Base-by-base conservation (phyloP, 805 yeast species). In the Suhomyces pyralidae region DNA sequence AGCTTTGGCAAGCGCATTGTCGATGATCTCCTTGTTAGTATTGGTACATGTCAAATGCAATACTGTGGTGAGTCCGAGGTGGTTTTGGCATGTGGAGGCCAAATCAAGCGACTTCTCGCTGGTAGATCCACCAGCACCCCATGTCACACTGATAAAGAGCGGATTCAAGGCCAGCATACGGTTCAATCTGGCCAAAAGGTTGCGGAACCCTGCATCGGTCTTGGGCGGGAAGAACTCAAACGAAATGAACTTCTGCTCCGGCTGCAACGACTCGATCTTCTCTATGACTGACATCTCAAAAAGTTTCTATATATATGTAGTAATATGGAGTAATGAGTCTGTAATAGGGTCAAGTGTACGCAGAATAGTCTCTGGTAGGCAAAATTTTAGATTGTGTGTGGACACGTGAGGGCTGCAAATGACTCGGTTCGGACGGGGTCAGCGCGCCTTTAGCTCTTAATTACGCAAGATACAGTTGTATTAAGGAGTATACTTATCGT, bases 91-190 rank as follows among this genome's bases (percentile, higher is more conserved):
- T 2, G 88, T 79, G 22, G 82, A 75, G 1, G 97, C 97, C 53
- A 94, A 76, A 44, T 89, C 93, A 53, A 94, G 69, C 0, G 97
- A 89, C 72, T 90, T 91, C 47, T 82, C 86, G 46, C 93, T 83
- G 8, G 97, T 90, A 5, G 96, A 84, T 2, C 99, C 99, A 40
- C 98, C 98, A 5, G 99, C 98, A 32, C 98, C 99, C 97, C 98
- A 94, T 0, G 99, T 94, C 12, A 94, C 87, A 3, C 97, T 90
- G 51, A 93, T 85, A 66, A 94, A 96, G 14, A 86, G 73, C 3
- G 98, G 98, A 52, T 91, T 92, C 56, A 94, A 72, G 3, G 87
- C 86, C 57, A 89, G 83, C 92, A 94, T 86, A 63, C 99, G 84
- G 62, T 83, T 83, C 71, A 94, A 82, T 69, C 99, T 86, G 26